Conservation (phyloP, 75 land plant species). For the Picea glauca region DNA sequence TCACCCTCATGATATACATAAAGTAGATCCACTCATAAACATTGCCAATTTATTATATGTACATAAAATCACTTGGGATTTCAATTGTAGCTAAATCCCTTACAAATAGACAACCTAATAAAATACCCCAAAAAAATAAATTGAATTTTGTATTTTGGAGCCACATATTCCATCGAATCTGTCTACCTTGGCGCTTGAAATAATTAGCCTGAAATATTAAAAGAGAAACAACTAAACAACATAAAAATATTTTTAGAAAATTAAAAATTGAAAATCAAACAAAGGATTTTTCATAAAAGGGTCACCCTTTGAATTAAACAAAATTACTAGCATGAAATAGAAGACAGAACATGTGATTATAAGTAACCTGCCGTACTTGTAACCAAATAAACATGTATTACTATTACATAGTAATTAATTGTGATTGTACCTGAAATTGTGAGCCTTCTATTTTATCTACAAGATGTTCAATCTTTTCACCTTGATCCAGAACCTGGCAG, state of each 20-base stretch:
- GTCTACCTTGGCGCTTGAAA: conserved; percentile 93
- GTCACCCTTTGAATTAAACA: background rate
- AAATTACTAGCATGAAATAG: background rate
- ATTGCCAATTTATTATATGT: background rate
- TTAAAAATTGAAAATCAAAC: conserved; percentile 7
- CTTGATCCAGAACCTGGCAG: conserved; percentile 70
- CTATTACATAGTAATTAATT: background rate
- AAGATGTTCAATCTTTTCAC: conserved; percentile 72
- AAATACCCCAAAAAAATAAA: conserved; percentile 63
- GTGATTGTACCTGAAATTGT: conserved; percentile 60
- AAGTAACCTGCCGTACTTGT: background rate
- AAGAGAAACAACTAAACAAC: background rate
- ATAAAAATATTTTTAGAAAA: background rate
- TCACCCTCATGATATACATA: no score
- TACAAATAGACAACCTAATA: conserved; percentile 69
- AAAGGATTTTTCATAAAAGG: background rate
- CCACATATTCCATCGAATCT: conserved; percentile 94
- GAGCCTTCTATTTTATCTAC: conserved; percentile 79
- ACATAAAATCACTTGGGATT: background rate
- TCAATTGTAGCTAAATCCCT: conserved; percentile 52
- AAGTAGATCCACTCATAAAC: background rate
- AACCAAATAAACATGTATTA: background rate
- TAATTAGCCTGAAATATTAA: conserved; percentile 68
- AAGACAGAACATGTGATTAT: background rate
- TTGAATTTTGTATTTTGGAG: conserved; percentile 78